Conservation (phyloP, 768 basidiomycete genomes). For the Suillus subalutaceus region DNA sequence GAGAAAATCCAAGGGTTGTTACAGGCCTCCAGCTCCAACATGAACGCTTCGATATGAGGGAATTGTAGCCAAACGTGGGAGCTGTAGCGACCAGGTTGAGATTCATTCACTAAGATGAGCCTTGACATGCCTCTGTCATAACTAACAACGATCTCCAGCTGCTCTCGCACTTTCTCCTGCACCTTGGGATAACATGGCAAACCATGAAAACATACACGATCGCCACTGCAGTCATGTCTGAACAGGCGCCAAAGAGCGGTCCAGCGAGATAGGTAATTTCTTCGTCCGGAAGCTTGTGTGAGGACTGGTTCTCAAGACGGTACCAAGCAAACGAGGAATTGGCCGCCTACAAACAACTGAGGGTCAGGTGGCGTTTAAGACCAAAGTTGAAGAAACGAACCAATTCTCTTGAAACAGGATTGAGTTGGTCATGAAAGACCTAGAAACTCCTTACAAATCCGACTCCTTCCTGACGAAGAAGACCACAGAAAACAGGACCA, state of each 20-base stretch:
- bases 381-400: no score
- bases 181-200: conserved; percentile 56
- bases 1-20: conserved; percentile 53
- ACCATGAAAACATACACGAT: conserved; percentile 61
- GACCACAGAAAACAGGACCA: no score
- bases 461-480: no score
- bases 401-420: no score
- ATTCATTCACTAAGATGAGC: neutral
- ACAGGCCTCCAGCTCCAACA: conserved; percentile 41
- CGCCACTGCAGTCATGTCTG: conserved; percentile 64
- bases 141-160: conserved; percentile 56
- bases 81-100: conserved; percentile 25
- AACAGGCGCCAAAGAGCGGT: conserved; percentile 65
- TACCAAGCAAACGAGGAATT: conserved; percentile 55
- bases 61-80: conserved; percentile 42
- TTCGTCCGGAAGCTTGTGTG: conserved; percentile 54
- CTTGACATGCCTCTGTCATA: conserved; percentile 31
- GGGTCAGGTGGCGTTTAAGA: no score
- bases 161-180: conserved; percentile 51
- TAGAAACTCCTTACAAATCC: no score
- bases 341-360: conserved; percentile 19
- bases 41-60: conserved; percentile 43
- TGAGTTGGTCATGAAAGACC: no score
- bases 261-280: conserved; percentile 50
- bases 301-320: conserved; percentile 55